Evolutionary conservation across 202 grass and related monocot genomes (phyloP).

Genomic region (Miscanthus sacchariflorus): DNA sequence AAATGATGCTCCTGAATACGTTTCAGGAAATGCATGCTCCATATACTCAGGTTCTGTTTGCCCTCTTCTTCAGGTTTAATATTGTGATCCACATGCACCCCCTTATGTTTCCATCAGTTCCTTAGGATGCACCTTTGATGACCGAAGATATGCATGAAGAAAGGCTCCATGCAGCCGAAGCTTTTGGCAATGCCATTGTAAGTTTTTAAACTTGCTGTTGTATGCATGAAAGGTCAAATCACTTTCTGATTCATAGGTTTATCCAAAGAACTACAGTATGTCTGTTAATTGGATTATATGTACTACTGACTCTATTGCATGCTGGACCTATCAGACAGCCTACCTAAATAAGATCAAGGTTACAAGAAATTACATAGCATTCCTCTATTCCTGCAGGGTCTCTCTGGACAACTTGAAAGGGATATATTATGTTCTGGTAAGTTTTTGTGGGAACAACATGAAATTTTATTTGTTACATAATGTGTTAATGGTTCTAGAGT

Average conservation of each 20-base stretch:
- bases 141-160: slow-evolving; percentile 99
- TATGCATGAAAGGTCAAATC: slow-evolving; percentile 28
- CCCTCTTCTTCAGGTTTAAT: slow-evolving; percentile 32
- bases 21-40: slow-evolving; percentile 96
- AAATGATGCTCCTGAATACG: slow-evolving; percentile 86
- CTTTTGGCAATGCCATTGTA: slow-evolving; percentile 83
- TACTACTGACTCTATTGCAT: slow-evolving; percentile 17
- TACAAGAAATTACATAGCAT: slow-evolving; percentile 35
- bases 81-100: slow-evolving; percentile 23
- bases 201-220: slow-evolving; percentile 48
- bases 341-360: slow-evolving; percentile 42
- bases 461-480: not conserved
- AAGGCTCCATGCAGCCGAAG: slow-evolving; percentile 88
- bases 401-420: slow-evolving; percentile 93
- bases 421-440: slow-evolving; percentile 94
- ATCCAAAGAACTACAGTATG: not conserved
- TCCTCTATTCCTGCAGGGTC: slow-evolving; percentile 63
- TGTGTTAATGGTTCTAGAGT: slow-evolving; percentile 15
- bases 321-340: slow-evolving; percentile 1
- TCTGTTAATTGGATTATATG: not conserved
- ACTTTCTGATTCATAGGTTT: slow-evolving; percentile 28
- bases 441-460: slow-evolving; percentile 33
- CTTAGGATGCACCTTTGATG: slow-evolving; percentile 94
- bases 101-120: slow-evolving; percentile 55
- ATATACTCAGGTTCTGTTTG: slow-evolving; percentile 90